Conservation (phyloP, 441 rosid species). For the Kokia cookei region DNA sequence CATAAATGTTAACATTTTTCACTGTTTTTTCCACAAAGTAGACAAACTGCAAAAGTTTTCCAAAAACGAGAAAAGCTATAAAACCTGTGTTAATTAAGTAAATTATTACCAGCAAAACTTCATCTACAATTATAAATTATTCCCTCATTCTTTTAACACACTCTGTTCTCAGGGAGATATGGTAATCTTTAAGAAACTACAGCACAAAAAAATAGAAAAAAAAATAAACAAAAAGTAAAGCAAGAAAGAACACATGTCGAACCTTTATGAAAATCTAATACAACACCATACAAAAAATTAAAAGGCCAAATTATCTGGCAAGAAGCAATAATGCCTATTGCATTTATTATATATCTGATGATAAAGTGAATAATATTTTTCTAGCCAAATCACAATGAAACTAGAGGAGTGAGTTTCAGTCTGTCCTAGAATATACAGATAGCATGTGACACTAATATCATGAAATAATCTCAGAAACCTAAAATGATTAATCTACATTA, state of each 20-base stretch:
- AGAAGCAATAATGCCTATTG: neutral
- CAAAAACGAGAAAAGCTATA: neutral
- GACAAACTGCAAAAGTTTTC: neutral
- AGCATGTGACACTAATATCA: neutral
- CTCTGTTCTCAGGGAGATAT: neutral
- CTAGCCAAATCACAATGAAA: neutral
- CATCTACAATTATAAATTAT: neutral
- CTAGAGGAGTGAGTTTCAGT: neutral
- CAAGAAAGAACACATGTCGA: neutral
- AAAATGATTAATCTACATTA: neutral
- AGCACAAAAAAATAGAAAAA: neutral
- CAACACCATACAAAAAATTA: neutral
- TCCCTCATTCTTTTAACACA: neutral
- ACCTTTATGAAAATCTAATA: neutral
- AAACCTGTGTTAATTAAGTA: neutral
- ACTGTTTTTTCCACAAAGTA: neutral
- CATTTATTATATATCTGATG: neutral
- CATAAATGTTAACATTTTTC: neutral
- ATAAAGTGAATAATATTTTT: neutral
- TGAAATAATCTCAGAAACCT: neutral
- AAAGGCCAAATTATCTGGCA: neutral
- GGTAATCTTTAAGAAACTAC: neutral
- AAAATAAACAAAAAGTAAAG: neutral
- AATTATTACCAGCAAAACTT: neutral
- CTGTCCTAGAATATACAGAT: neutral